Evolutionary conservation across 1,284 basidiomycete genomes (phyloP), one percentile per base, ranked within the genome.

Genomic region (Trichosporon inkin): DNA sequence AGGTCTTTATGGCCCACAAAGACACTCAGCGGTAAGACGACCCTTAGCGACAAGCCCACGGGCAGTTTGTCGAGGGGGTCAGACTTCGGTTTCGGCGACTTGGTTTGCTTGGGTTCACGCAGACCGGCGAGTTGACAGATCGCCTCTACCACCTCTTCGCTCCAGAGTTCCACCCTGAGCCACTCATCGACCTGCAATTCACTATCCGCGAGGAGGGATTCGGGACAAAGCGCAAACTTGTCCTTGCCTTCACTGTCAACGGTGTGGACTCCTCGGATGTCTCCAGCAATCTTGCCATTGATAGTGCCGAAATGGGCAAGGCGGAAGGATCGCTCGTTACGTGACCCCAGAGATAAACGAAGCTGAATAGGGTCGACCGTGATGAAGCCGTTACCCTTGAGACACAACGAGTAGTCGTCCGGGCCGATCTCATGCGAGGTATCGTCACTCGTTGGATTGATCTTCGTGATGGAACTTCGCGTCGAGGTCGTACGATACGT

Each of bases 1-100:
- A 91, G 81, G 71, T 93, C 92, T 36, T 82, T 83, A 17, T 87
- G 84, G 6, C 89, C 89, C 39, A 90, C 71, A 60, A 89, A 85
- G 10, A 88, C 67, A 47, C 86, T 84, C 52, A 89, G 78, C n/a
- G 82, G 84, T 32, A 92, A 66, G 0, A 87, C 82, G 34, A 87
- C 36, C n/a, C 85, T 84, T 16, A 81, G 68, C 11, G 82, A 80
- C 24, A 88, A 67, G 1, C 89, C 88, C 16, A 79, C 71, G 5
- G 86, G 85, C 22, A 86, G 73, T 49, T 74, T 73, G 54, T 82
- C 80, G 11, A 83, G 71, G 51, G 80, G 65, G 10, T 68, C 41
- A 34, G 51, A 38, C 14, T 53, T 32, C 22, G 57, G 36, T 24
- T 59, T 53, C 37, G 55, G 59, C 4, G 40, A 57, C 8, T 40